phyloP scores from a whole-genome alignment of 2,329 filamentous ascomycete genomes.

The Colletotrichum eremochloae region DNA sequence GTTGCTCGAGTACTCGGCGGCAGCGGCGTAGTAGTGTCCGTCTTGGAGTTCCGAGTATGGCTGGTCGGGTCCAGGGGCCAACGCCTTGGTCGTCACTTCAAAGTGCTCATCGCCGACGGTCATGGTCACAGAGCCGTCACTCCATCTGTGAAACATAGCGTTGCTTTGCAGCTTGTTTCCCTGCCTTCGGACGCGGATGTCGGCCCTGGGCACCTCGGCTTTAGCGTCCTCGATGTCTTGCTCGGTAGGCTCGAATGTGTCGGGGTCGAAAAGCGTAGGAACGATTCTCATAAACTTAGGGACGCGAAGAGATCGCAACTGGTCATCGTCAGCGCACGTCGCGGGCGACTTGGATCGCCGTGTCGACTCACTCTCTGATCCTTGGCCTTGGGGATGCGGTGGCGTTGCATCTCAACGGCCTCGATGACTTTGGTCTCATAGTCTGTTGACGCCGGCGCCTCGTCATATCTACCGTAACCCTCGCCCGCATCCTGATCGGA shows the following conservation, averaged over 20 bases:
- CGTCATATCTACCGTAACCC: conserved; percentile 60
- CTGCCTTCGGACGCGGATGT: conserved; percentile 78
- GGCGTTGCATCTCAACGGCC: conserved; percentile 75
- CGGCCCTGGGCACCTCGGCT: conserved; percentile 71
- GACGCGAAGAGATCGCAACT: conserved; percentile 79
- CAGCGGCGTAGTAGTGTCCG: conserved; percentile 81
- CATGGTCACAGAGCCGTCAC: conserved; percentile 81
- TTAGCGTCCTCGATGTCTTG: conserved; percentile 67
- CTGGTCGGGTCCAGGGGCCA: conserved; percentile 72
- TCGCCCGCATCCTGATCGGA: conserved; percentile 64
- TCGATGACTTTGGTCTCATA: conserved; percentile 69
- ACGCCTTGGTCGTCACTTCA: conserved; percentile 77
- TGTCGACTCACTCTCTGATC: conserved; percentile 73
- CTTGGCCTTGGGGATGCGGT: conserved; percentile 77
- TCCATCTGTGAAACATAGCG: conserved; percentile 81
- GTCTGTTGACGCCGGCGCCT: conserved; percentile 49
- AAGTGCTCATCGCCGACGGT: conserved; percentile 83
- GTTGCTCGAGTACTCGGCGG: conserved; percentile 76
- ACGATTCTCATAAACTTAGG: conserved; percentile 80
- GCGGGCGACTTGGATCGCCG: neutral
- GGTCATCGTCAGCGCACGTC: conserved; percentile 13
- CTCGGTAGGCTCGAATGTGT: conserved; percentile 73
- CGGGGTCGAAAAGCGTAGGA: conserved; percentile 75
- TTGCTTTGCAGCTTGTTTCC: conserved; percentile 80
- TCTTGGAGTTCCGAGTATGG: conserved; percentile 77